Base-by-base conservation (phyloP, 2,329 filamentous ascomycete species). In the Diaporthe eres region DNA sequence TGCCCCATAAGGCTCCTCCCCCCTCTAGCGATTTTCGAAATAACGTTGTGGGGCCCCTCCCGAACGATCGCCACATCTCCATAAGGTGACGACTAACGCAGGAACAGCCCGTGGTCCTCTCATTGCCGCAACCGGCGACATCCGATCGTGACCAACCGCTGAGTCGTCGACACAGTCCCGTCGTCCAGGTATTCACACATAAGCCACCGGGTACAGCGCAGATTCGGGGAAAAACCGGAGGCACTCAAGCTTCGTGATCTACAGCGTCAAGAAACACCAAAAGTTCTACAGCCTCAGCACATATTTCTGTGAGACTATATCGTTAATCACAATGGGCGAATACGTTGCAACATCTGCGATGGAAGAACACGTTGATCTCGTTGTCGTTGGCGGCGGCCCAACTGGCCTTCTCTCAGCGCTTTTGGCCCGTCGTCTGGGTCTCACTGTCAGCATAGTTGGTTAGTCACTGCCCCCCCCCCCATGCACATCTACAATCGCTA, bases 401-500 rank as follows among this genome's bases (percentile, higher is more conserved):
- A 88, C 86, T 25, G 87, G 87, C 22, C 82, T 88, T 1, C 83
- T 87, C 22, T 85, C 85, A 15, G 87, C 85, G 0, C 80, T 88
- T 47, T 82, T 88, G 3, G 84, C 87, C 13, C 82, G 85, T 7
- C 81, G 84, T 19, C 79, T 87, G 9, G 86, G 86, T 0, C 81
- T 86, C 8, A 84, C 83, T 4, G 84, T 88, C 4, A 82, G 81
- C 7, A 80, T 88, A 8, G 78, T 86, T 4, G 85, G 83, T 85
- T 75, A 74, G 80, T 42, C 4, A 15, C 9, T 13, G 2, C 3
- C 28, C 15, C 6, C 7, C 9, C 9, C 28, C 28, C 12, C 31
- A 31, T 34, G 7, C 34, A 8, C 1, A 5, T 37, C 47, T 47
- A 65, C 2, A 28, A 47, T 37, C 68, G 34, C 28, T 19, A 4